phyloP scores from a whole-genome alignment of 2,329 filamentous ascomycete species.

The Didymella sp. region DNA sequence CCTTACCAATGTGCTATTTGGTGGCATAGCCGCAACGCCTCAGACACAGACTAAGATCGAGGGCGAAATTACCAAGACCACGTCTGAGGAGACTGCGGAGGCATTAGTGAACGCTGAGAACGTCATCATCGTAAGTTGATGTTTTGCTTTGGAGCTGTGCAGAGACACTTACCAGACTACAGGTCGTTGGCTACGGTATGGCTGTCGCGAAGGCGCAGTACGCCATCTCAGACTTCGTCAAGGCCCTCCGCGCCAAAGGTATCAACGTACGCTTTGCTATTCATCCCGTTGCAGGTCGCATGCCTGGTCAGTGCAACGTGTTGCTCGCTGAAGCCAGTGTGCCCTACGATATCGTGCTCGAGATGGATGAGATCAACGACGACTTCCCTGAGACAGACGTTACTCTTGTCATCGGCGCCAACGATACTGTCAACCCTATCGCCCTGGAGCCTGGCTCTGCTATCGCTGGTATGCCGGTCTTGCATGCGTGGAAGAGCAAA shows the following conservation, averaged over 20 bases:
- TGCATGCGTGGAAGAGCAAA: constrained; percentile 94
- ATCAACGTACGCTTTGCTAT: constrained; percentile 88
- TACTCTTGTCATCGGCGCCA: constrained; percentile 87
- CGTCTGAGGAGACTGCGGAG: constrained; percentile 81
- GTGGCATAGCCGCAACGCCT: constrained; percentile 70
- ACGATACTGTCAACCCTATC: constrained; percentile 92
- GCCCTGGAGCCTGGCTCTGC: constrained; percentile 81
- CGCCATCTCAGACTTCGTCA: constrained; percentile 82
- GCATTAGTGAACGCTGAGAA: constrained; percentile 77
- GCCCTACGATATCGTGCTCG: constrained; percentile 88
- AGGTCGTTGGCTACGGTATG: constrained; percentile 88
- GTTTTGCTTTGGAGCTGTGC: not conserved
- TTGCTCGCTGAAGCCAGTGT: constrained; percentile 86
- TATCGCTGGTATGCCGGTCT: constrained; percentile 90
- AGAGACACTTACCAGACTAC: constrained; percentile 3
- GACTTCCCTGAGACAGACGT: constrained; percentile 87
- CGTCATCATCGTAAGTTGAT: constrained; percentile 72
- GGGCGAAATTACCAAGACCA: constrained; percentile 78
- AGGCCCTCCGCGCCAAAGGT: constrained; percentile 74
- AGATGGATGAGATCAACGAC: constrained; percentile 97
- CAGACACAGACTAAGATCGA: constrained; percentile 76
- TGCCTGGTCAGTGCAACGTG: constrained; percentile 94
- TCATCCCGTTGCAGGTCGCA: constrained; percentile 86
- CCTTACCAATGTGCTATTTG: constrained; percentile 87
- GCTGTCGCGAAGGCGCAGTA: constrained; percentile 94